Evolutionary conservation across 2,329 filamentous ascomycete genomes (phyloP), one percentile per base, ranked within the genome.

Genomic region (Sclerotiophoma versabilis): DNA sequence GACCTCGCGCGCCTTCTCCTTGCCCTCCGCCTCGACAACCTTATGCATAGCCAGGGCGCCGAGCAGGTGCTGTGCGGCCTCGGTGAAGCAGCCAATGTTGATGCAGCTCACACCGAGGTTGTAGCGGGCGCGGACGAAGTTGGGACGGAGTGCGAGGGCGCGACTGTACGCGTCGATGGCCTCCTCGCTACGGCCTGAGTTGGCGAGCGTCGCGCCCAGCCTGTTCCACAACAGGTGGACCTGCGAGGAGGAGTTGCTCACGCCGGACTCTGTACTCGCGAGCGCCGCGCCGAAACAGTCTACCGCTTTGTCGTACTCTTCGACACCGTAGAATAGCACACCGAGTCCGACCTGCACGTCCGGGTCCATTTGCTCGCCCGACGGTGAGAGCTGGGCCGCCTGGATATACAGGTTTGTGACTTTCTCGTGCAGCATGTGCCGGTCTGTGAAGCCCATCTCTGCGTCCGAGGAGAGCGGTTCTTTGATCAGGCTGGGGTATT

Each of bases 261-360:
- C 86, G 54, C 95, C 95, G 29, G 87, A 84, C 76, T 96, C 92
- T 0, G 91, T 92, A 20, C 87, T 91, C 54, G 91, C 90, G 20
- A 99, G 85, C 0, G 96, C 93, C 0, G 93, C 88, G 50, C 89
- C 90, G 84, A 99, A 99, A 81, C 96, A 99, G 80, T 99, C 95
- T 30, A 99, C 93, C 0, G 95, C 95, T 80, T 99, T 99, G 73
- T 95, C 91, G 79, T 97, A 98, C 72, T 98, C 93, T 77, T 99
- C 95, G 25, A 91, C 92, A 45, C 93, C 95, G 77, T 99, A 99
- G 80, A 99, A 98, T 14, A 99, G 84, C 4, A 99, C 95, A 29
- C 96, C 96, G 1, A 99, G 83, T 1, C 95, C 95, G 54, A 99
- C 95, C 77, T 99, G 96, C 7, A 99, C 95, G 73, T 99, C 95